Evolutionary conservation across 805 yeast species (phyloP), one percentile per base, ranked within the genome.

Genomic region (Huiozyma naganishii): DNA sequence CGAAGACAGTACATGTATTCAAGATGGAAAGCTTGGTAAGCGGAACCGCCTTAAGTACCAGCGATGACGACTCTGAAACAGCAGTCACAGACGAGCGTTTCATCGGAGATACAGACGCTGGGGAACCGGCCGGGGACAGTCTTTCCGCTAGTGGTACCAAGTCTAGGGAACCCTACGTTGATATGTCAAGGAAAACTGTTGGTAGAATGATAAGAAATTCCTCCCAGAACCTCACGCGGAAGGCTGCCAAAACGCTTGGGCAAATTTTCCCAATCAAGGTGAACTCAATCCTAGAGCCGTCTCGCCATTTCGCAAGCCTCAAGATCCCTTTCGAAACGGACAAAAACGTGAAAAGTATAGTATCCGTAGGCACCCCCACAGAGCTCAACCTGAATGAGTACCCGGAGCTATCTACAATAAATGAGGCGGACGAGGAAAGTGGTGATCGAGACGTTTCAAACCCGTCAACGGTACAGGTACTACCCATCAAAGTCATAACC

Each of bases 1-100:
- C 94, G 17, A 94, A 85, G 37, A 92, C 99, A 0, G 89, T 92
- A 23, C 99, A 92, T 62, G 78, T 92, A 34, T 92, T 90, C 70
- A 73, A 88, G 45, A 63, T 89, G 42, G 83, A 51, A 6, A 49
- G 48, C 34, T 42, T 41, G 8, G 44, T 43, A 2, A 37, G 29
- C 23, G 32, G 28, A 7, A 36, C 27, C 6, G 30, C 27, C n/a
- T 29, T 17, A 27, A 35, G 13, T 11, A 32, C 32, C n/a, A 60
- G 55, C 8, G 59, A 51, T 23, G 62, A 48, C 27, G 59, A 51
- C n/a, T 49, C 49, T 10, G 56, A 48, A 6, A 30, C 33, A 30
- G 11, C n/a, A 30, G 61, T 50, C 9, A 45, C 43, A 7, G 51
- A 55, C n/a, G 68, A 55, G 23, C 30, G 30, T 13, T 45, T 32